A percentile compares a stretch with the other conserved stretches of the same genome.
These are phyloP conservation scores for Eragrostis tef DNA, from an alignment of 202 grass and related monocot genomes.

Conservation along the genomic window DNA sequence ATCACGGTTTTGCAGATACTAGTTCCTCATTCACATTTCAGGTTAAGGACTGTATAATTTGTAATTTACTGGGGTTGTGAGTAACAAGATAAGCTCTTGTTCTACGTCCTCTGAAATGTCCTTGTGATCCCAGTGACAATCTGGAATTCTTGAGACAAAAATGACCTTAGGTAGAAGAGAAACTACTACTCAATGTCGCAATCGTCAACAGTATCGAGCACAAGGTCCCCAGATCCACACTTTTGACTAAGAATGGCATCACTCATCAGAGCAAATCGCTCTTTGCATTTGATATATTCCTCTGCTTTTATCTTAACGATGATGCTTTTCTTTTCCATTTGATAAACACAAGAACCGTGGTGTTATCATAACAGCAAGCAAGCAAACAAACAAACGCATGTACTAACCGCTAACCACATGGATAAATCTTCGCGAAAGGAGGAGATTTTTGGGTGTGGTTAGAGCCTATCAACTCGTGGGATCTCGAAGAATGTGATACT, in stretches of 20 bases:
- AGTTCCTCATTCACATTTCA: background rate
- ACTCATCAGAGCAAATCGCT: constrained; percentile 31
- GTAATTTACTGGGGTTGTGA: background rate
- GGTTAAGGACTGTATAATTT: background rate
- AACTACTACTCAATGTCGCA: background rate
- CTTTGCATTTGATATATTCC: constrained; percentile 44
- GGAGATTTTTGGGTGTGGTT: constrained; percentile 24
- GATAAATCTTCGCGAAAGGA: constrained; percentile 51
- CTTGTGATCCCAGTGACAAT: background rate
- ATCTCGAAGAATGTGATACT: constrained; percentile 62
- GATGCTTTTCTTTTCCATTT: background rate
- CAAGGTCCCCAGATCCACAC: constrained; percentile 25
- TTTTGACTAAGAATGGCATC: constrained; percentile 50
- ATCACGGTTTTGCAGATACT: background rate
- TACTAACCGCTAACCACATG: constrained; percentile 47
- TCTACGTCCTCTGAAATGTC: too few species aligned
- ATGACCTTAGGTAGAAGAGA: background rate
- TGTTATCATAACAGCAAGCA: constrained; percentile 40
- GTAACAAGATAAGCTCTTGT: background rate
- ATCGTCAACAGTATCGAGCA: constrained; percentile 33
- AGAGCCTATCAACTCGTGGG: constrained; percentile 43
- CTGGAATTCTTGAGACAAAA: background rate
- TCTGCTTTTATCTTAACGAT: constrained; percentile 3
- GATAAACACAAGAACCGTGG: constrained; percentile 36
- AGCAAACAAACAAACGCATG: background rate